A percentile compares a stretch with the other conserved stretches of the same genome.
phyloP scores from a whole-genome alignment of 805 yeast genomes.

The Pichia eremophila region DNA sequence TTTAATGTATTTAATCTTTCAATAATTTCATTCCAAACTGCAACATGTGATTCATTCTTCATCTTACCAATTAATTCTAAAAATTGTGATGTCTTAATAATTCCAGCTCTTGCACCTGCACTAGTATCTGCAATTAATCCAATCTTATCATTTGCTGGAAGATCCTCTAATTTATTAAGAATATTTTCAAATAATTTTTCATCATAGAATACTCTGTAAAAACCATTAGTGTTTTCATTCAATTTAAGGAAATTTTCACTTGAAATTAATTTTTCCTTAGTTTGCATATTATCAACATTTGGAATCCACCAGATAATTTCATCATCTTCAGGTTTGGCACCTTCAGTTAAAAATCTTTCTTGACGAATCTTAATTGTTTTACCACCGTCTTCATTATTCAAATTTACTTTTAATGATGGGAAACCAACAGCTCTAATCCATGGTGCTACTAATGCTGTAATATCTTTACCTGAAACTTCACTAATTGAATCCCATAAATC shows the following conservation, averaged over 20 bases:
- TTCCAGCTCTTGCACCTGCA: constrained; percentile 40
- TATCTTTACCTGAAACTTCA: constrained; percentile 53
- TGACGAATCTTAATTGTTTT: constrained; percentile 37
- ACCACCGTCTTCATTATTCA: constrained; percentile 23
- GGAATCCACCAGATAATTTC: constrained; percentile 54
- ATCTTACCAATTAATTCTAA: constrained; percentile 32
- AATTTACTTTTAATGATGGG: constrained; percentile 51
- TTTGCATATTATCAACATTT: constrained; percentile 21
- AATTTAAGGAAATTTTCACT: constrained; percentile 29
- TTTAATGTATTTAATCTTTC: constrained; percentile 30
- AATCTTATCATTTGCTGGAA: constrained; percentile 41
- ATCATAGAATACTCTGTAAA: constrained; percentile 47
- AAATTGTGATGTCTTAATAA: constrained; percentile 32
- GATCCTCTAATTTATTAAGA: constrained; percentile 29
- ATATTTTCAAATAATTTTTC: constrained; percentile 31
- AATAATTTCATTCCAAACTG: constrained; percentile 49
- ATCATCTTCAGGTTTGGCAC: constrained; percentile 49
- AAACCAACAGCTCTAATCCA: constrained; percentile 73
- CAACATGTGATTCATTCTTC: constrained; percentile 30
- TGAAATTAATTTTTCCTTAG: constrained; percentile 14
- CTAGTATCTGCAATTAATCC: constrained; percentile 46
- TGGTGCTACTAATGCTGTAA: constrained; percentile 47
- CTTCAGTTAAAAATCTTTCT: constrained; percentile 53
- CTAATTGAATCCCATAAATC: constrained; percentile 66
- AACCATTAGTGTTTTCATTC: constrained; percentile 42